Evolutionary conservation across 75 land plant genomes (phyloP).

Genomic region (Cunninghamia lanceolata): DNA sequence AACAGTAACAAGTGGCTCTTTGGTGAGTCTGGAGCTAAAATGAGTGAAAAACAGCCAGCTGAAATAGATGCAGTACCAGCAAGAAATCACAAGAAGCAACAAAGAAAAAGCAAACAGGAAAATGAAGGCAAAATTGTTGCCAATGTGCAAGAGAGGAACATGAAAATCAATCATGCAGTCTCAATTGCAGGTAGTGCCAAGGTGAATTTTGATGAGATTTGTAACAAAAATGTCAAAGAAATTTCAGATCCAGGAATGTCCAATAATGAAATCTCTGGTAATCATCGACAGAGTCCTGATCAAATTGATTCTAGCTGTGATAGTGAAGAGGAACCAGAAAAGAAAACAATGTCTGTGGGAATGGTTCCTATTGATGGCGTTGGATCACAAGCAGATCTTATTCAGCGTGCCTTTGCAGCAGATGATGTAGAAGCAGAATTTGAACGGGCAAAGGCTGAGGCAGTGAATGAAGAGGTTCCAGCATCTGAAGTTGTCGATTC

Average conservation of each 20-base stretch:
- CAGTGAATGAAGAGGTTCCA: conserved; percentile 74
- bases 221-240: not conserved
- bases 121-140: not conserved
- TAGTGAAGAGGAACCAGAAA: conserved; percentile 60
- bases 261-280: not conserved
- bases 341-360: conserved; percentile 37
- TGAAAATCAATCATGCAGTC: not conserved
- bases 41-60: not conserved
- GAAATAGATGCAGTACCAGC: not conserved
- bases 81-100: not conserved
- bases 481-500: conserved; percentile 53
- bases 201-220: not conserved
- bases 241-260: conserved; percentile 2
- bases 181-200: conserved; percentile 1
- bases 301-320: conserved; percentile 14
- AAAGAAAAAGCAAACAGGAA: not conserved
- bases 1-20: conserved; percentile 20
- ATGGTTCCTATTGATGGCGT: conserved; percentile 39
- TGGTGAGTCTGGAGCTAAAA: conserved; percentile 12
- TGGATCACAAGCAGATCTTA: conserved; percentile 79
- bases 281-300: not conserved
- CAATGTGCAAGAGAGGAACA: not conserved
- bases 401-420: conserved; percentile 86
- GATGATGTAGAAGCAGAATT: conserved; percentile 98
- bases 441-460: conserved; percentile 55